A percentile compares a stretch with the other conserved stretches of the same genome.
Evolutionary conservation across 2,329 filamentous ascomycete species (phyloP).

Genomic region (Colletotrichum sidae): DNA sequence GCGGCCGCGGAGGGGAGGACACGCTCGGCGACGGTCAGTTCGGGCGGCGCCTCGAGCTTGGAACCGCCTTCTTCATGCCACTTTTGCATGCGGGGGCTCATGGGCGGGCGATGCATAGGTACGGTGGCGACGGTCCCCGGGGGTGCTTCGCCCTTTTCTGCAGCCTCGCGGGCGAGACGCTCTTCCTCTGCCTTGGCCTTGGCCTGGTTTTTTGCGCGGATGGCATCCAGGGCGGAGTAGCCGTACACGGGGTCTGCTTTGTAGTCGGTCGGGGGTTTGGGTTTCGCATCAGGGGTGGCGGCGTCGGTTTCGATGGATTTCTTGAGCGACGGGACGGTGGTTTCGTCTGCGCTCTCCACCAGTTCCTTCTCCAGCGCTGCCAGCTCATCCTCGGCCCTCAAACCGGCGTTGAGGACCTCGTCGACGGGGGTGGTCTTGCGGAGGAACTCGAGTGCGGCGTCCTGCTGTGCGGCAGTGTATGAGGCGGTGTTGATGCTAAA

Average conservation of each 20-base stretch:
- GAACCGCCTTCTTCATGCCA: slow-evolving; percentile 60
- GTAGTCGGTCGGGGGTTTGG: background rate
- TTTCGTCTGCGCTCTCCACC: slow-evolving; percentile 37
- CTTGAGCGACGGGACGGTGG: slow-evolving; percentile 27
- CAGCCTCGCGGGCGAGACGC: slow-evolving; percentile 50
- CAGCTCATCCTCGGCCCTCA: slow-evolving; percentile 73
- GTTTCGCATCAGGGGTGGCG: slow-evolving; percentile 35
- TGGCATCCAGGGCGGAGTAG: slow-evolving; percentile 65
- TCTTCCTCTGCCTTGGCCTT: slow-evolving; percentile 60
- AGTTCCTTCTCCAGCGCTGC: slow-evolving; percentile 59
- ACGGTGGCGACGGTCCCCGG: slow-evolving; percentile 56
- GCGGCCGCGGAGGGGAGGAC: slow-evolving; percentile 66
- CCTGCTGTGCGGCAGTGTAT: slow-evolving; percentile 56
- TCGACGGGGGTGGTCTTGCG: slow-evolving; percentile 66
- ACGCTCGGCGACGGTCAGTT: slow-evolving; percentile 64
- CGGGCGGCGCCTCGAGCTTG: slow-evolving; percentile 62
- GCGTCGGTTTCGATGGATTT: slow-evolving; percentile 14
- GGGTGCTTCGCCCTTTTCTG: slow-evolving; percentile 41
- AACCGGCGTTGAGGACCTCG: slow-evolving; percentile 69
- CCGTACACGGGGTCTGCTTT: slow-evolving; percentile 67
- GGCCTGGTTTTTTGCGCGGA: slow-evolving; percentile 65
- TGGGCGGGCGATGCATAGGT: slow-evolving; percentile 52
- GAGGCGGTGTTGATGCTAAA: slow-evolving; percentile 59
- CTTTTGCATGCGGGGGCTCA: slow-evolving; percentile 55
- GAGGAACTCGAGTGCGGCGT: slow-evolving; percentile 65